Evolutionary conservation across 768 basidiomycete genomes (phyloP), one percentile per base, ranked within the genome.

Genomic region (Psilocybe cubensis): DNA sequence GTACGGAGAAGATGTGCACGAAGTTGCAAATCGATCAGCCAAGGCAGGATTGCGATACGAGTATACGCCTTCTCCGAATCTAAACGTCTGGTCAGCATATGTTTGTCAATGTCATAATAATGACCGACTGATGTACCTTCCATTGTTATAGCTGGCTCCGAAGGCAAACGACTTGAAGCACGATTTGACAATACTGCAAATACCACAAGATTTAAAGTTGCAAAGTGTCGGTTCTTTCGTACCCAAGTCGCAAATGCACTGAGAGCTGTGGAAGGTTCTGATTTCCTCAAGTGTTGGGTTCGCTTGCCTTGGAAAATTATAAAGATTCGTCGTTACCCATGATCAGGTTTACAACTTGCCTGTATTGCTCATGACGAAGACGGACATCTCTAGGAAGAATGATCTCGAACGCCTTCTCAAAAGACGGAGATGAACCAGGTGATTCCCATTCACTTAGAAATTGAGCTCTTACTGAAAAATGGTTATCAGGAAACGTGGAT

Each of bases 161-260:
- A 88, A 89, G 1, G 83, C 86, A 55, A 87, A 79, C 4, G 74
- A 65, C 31, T 74, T 75, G 70, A 89, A 89, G 4, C 76, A 76
- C 9, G 86, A 84, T 65, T 81, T 83, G 49, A 82, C 76, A 28
- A 83, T 79, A 59, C 73, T 77, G 66, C 87, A 89, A 58, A 88
- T 84, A 2, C 87, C 86, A 59, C 87, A 89, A 24, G 87, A 87
- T 46, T 72, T 76, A 72, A 83, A 84, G 59, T 74, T 75, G 69
- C 87, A 89, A 18, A 86, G 65, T 1, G 66, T 63, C 3, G 76
- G 66, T 28, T 79, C 79, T 57, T 83, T 84, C 14, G 76, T 76
- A 7, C 87, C 87, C 58, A 89, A 71, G 66, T 89, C 84, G 72
- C 87, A 89, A 40, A 89, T 85, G 63, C 86, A 87, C 58, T 87